Conservation (phyloP, 1,284 basidiomycete genomes). For the Pseudozyma tsukubaensis region DNA sequence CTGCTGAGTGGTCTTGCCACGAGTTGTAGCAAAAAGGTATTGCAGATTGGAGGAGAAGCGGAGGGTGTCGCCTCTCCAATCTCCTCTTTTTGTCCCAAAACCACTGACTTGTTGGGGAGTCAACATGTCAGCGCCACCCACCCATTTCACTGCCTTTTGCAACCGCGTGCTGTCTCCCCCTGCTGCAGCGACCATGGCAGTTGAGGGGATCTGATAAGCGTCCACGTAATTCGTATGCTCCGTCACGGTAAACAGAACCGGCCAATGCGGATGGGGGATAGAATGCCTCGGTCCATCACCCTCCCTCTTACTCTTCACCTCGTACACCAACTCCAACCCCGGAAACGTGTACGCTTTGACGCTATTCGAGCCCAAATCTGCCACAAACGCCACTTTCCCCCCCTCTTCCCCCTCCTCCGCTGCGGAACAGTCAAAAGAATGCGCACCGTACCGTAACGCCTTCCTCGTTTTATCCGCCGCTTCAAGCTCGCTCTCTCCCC, state of each 20-base stretch:
- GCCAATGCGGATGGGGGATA: constrained; percentile 46
- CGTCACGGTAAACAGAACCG: constrained; percentile 56
- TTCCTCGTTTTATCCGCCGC: constrained; percentile 55
- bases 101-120: constrained; percentile 6
- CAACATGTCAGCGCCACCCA: constrained; percentile 33
- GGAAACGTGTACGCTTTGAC: constrained; percentile 52
- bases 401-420: background rate
- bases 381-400: constrained; percentile 52
- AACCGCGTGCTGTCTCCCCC: no score
- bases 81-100: constrained; percentile 5
- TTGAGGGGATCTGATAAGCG: constrained; percentile 22
- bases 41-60: constrained; percentile 52
- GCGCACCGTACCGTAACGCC: constrained; percentile 56
- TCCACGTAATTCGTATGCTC: constrained; percentile 61
- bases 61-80: constrained; percentile 62
- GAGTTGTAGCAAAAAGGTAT: constrained; percentile 57
- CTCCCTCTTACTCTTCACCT: constrained; percentile 18
- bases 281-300: constrained; percentile 63
- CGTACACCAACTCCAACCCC: constrained; percentile 27
- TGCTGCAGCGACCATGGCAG: no score
- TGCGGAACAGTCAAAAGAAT: constrained; percentile 47
- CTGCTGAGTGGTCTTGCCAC: constrained; percentile 39
- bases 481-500: constrained; percentile 27
- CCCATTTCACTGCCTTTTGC: background rate
- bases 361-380: constrained; percentile 60